Percentiles rank a stretch among this genome's conserved stretches.
Evolutionary conservation across 768 basidiomycete genomes (phyloP).

Genomic region (Trametes punicea): DNA sequence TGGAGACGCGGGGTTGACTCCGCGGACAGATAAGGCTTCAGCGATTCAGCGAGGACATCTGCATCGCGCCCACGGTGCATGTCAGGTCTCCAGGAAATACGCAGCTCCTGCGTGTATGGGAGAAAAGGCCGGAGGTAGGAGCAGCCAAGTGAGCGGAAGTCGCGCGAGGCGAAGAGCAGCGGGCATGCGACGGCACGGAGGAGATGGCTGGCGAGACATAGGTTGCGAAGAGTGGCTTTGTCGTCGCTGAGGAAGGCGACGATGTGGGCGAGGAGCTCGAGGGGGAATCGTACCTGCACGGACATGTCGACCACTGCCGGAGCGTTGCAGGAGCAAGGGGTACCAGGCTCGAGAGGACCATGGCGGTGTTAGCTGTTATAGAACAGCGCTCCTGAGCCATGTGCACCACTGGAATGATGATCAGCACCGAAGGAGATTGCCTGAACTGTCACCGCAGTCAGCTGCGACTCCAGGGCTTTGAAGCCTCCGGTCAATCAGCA

Average conservation of each 20-base stretch:
- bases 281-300: neutral
- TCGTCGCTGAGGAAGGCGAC: slow-evolving; percentile 2
- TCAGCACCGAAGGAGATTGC: neutral
- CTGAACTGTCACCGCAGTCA: neutral
- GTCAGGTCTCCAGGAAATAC: slow-evolving; percentile 8
- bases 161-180: slow-evolving; percentile 6
- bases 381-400: neutral
- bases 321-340: neutral
- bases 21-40: slow-evolving; percentile 5
- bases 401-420: neutral
- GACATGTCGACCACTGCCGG: neutral
- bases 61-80: slow-evolving; percentile 3
- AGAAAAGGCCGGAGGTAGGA: slow-evolving; percentile 1
- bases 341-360: neutral
- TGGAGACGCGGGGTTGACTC: slow-evolving; percentile 2
- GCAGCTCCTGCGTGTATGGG: neutral
- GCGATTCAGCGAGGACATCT: neutral
- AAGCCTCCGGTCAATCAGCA: too few relatives aligned
- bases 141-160: slow-evolving; percentile 1
- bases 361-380: neutral
- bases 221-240: neutral
- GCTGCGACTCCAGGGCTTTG: neutral
- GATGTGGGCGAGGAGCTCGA: slow-evolving; percentile 15
- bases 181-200: slow-evolving; percentile 5
- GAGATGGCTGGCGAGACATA: neutral